Conservation (phyloP, 2,329 filamentous ascomycete species). For the Botrytis deweyae region DNA sequence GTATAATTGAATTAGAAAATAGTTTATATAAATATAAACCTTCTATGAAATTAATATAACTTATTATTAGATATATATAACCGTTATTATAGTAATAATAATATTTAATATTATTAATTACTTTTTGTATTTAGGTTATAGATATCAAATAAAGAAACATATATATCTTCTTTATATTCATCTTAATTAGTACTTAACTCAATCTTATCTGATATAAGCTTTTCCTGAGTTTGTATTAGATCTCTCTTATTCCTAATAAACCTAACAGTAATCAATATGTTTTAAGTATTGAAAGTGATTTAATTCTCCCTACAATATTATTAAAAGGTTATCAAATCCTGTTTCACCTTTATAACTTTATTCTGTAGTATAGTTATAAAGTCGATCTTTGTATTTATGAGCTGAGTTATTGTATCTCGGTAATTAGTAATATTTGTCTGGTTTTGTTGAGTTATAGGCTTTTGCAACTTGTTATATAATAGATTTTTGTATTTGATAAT, state of each 20-base stretch:
- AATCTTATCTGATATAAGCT: background rate
- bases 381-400: background rate
- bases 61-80: background rate
- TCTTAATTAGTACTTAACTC: background rate
- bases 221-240: background rate
- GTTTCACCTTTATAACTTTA: background rate
- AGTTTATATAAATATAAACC: background rate
- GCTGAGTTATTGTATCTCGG: background rate
- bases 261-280: too few species aligned
- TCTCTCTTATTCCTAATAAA: too few species aligned
- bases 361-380: background rate
- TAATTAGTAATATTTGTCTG: background rate
- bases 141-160: too few species aligned
- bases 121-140: background rate
- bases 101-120: background rate
- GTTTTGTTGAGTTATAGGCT: background rate
- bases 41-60: background rate
- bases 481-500: background rate
- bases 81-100: too few species aligned
- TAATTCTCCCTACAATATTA: background rate
- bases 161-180: constrained; percentile 1
- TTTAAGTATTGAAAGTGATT: background rate
- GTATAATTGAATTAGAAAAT: background rate
- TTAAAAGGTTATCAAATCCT: background rate
- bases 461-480: background rate